Evolutionary conservation across 768 basidiomycete genomes (phyloP).

Genomic region (Gloeostereum incarnatum): DNA sequence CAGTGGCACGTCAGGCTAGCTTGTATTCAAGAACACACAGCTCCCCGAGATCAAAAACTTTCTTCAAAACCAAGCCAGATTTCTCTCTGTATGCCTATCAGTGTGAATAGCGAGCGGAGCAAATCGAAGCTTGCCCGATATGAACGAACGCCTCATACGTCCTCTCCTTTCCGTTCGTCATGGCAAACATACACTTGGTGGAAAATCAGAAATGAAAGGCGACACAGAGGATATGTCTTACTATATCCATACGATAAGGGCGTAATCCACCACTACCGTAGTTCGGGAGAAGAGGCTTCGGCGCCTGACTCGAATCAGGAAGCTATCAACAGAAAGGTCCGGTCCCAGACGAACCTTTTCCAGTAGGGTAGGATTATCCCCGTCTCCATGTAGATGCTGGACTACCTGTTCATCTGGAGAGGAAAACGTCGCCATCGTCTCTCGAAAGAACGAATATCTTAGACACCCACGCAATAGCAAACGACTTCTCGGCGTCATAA

Average conservation of each 20-base stretch:
- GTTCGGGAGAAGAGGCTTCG: not conserved
- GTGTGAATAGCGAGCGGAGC: too few relatives aligned
- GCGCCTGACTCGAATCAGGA: not conserved
- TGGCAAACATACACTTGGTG: not conserved
- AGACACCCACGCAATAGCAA: constrained; percentile 21
- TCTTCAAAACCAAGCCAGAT: too few relatives aligned
- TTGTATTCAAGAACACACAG: too few relatives aligned
- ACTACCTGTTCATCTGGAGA: not conserved
- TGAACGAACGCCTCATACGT: not conserved
- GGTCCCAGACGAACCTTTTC: not conserved
- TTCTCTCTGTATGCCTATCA: too few relatives aligned
- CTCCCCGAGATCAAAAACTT: too few relatives aligned
- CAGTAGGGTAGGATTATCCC: not conserved
- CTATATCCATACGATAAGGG: not conserved
- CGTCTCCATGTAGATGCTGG: not conserved
- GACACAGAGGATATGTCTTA: not conserved
- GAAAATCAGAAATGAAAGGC: not conserved
- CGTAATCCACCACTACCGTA: constrained; percentile 1
- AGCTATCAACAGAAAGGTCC: not conserved
- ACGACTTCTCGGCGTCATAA: constrained; percentile 18
- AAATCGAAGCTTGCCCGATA: not conserved
- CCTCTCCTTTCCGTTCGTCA: not conserved
- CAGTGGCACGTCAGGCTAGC: too few relatives aligned
- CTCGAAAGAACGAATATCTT: not conserved
- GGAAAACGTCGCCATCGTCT: not conserved